Evolutionary conservation across 2,329 filamentous ascomycete species (phyloP), one percentile per base, ranked within the genome.

Genomic region (Pseudogymnoascus sp.): DNA sequence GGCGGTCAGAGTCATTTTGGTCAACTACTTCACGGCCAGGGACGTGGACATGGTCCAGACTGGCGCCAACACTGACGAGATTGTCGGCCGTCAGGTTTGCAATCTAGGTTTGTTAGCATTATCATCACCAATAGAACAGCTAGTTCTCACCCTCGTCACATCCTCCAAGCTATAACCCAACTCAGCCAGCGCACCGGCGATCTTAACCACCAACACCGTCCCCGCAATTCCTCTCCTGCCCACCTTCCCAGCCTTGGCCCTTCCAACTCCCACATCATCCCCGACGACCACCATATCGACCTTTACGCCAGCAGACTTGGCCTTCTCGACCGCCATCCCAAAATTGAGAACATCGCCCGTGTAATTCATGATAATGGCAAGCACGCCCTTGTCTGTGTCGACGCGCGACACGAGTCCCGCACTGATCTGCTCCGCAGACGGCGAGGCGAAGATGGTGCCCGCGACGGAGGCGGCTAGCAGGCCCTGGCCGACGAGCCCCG

Each of bases 351-450:
- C 84, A 72, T 92, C 89, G 37, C 89, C 89, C 1, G 91, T 96
- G 74, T 96, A 96, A 74, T 97, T 97, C 90, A 96, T 96, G 30
- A 96, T 89, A 5, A 92, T 87, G n/a, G 96, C 88, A 39, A 97
- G 74, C 1, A 96, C 88, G 22, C 92, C 93, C 64, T 84, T 82
- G 47, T 82, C 79, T 3, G 82, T 81, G 63, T 89, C 85, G 2
- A 96, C 88, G 18, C 89, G 81, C 41, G 85, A 82, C 70, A 87
- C 83, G 60, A 95, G 87, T 63, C 86, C 90, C 66, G 83, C 80
- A 61, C 90, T 84, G 60, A 97, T 86, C 76, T 97, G 92, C 75
- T 94, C 87, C 0, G 90, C 87, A 5, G 83, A 86, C 0, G 90
- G 90, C 16, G 86, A 89, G 6, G 90, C 90, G 71, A 95, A 95